Conservation (phyloP, 2,329 filamentous ascomycete species). For the Cladorrhinum sp. region DNA sequence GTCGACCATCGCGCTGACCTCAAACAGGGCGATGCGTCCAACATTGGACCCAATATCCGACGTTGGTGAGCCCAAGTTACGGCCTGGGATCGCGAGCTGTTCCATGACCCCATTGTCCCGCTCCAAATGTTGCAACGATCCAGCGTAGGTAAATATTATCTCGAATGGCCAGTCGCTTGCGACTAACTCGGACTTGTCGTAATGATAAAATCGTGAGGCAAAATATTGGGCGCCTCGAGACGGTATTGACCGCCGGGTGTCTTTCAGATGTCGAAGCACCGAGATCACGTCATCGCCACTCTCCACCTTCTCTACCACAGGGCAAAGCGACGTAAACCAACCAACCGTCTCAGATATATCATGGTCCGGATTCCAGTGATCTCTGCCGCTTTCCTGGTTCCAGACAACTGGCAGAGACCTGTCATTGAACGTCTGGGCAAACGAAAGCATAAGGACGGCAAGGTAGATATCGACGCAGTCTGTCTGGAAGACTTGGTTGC, state of each 20-base stretch:
- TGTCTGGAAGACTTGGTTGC: conserved; percentile 47
- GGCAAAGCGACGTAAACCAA: conserved; percentile 58
- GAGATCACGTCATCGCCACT: conserved; percentile 48
- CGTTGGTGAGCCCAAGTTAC: conserved; percentile 36
- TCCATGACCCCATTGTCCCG: conserved; percentile 48
- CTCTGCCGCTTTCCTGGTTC: conserved; percentile 51
- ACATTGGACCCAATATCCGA: conserved; percentile 46
- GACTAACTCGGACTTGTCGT: conserved; percentile 31
- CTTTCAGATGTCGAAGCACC: conserved; percentile 52
- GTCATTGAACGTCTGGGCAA: conserved; percentile 53
- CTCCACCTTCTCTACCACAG: conserved; percentile 44
- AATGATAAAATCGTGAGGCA: conserved; percentile 40
- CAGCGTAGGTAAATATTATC: conserved; percentile 56
- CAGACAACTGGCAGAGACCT: conserved; percentile 50
- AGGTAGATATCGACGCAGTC: conserved; percentile 54
- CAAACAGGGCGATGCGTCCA: conserved; percentile 49
- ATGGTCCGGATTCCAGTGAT: conserved; percentile 42
- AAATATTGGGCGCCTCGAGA: conserved; percentile 50
- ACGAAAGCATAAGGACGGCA: conserved; percentile 53
- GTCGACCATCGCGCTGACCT: conserved; percentile 47
- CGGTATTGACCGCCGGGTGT: conserved; percentile 44
- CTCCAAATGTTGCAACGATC: conserved; percentile 48
- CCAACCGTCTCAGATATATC: conserved; percentile 57
- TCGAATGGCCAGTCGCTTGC: conserved; percentile 50
- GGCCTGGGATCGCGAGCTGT: conserved; percentile 42